Conservation (phyloP, 23 red algal species). For the Gracilaria caudata region DNA sequence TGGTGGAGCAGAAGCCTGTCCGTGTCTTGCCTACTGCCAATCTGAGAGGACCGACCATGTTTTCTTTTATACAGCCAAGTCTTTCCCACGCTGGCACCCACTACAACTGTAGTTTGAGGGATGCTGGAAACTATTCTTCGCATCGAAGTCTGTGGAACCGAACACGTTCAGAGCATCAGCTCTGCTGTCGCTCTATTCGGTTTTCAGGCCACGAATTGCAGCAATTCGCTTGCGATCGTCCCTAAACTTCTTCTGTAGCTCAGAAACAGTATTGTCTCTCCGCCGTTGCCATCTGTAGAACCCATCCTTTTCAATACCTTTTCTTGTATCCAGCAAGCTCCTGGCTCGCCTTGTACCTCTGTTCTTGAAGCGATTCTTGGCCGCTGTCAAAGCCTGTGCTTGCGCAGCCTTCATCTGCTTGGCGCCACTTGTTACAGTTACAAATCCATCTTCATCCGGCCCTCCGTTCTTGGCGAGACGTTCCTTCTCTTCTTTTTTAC, state of each 20-base stretch:
- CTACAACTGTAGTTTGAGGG: no score
- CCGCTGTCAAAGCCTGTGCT: slow-evolving; percentile 6
- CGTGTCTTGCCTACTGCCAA: no score
- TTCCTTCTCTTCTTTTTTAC: slow-evolving; percentile 33
- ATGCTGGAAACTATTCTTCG: no score
- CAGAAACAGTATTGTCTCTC: slow-evolving; percentile 34
- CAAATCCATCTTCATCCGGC: slow-evolving; percentile 67
- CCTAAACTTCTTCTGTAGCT: slow-evolving; percentile 56
- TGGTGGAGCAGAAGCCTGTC: no score
- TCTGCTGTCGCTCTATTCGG: neutral
- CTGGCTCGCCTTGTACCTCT: slow-evolving; percentile 22
- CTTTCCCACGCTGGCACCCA: no score
- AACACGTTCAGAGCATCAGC: no score
- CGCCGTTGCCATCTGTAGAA: slow-evolving; percentile 61
- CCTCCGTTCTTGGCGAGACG: neutral
- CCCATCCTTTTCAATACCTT: slow-evolving; percentile 64
- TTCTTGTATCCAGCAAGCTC: slow-evolving; percentile 35
- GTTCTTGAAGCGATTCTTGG: slow-evolving; percentile 28
- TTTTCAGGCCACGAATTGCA: slow-evolving; percentile 40
- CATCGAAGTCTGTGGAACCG: no score
- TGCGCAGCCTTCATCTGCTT: slow-evolving; percentile 54
- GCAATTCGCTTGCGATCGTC: slow-evolving; percentile 54
- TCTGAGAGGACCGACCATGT: no score
- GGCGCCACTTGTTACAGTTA: slow-evolving; percentile 50
- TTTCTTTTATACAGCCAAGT: no score